Percentiles rank a stretch among this genome's conserved stretches.
phyloP scores from a whole-genome alignment of 768 basidiomycete species.

The Leccinum boreale region DNA sequence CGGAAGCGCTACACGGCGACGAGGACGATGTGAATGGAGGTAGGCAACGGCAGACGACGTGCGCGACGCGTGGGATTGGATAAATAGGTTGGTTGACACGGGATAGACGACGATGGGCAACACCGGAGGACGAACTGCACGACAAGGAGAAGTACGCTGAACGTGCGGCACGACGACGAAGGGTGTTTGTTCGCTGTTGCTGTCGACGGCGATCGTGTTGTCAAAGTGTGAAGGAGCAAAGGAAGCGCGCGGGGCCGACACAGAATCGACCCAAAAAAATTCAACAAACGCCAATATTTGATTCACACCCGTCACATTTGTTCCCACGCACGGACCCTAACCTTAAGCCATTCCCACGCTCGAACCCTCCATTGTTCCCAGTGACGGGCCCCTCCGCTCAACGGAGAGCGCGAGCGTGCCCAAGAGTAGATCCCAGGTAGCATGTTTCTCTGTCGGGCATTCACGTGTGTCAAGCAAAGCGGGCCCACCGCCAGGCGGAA shows the following conservation, averaged over 20 bases:
- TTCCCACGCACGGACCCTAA: constrained; percentile 48
- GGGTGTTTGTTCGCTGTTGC: constrained; percentile 41
- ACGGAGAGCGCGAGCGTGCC: neutral
- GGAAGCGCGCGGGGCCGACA: constrained; percentile 46
- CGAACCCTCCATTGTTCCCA: constrained; percentile 21
- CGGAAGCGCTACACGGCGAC: constrained; percentile 27
- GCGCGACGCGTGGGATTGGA: constrained; percentile 46
- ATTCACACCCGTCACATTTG: constrained; percentile 31
- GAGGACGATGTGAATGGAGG: constrained; percentile 18
- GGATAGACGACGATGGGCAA: constrained; percentile 21
- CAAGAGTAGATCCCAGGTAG: neutral
- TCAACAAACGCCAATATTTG: constrained; percentile 41
- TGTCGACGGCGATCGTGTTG: constrained; percentile 49
- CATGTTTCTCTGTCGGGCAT: neutral
- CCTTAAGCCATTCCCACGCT: constrained; percentile 35
- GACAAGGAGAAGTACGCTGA: constrained; percentile 19
- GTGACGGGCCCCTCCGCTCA: constrained; percentile 1
- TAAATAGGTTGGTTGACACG: constrained; percentile 31
- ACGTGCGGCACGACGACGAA: constrained; percentile 39
- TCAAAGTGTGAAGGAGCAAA: constrained; percentile 42
- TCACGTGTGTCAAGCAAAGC: neutral
- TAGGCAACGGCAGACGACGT: constrained; percentile 35
- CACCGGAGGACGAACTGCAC: constrained; percentile 21
- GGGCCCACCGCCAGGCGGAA: neutral
- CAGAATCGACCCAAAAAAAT: constrained; percentile 38